phyloP scores from a whole-genome alignment of 768 basidiomycete genomes.

The Boletus patriciae region DNA sequence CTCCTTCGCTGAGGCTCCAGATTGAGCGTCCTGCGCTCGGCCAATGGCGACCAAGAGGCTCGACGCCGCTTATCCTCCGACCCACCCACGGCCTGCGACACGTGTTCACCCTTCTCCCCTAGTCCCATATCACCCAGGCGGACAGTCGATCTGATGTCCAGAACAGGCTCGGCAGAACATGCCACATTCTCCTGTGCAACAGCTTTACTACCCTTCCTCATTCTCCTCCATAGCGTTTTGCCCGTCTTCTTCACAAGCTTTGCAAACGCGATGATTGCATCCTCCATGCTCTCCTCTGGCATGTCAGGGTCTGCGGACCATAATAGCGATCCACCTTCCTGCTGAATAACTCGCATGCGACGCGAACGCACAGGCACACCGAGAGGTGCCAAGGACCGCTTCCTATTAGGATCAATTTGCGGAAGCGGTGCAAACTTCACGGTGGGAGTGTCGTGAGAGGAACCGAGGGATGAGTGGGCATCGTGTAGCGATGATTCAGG shows the following conservation, averaged over 20 bases:
- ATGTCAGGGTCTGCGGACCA: conserved; percentile 24
- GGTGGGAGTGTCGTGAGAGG: conserved; percentile 26
- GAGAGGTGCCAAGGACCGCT: conserved; percentile 49
- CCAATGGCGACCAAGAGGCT: conserved; percentile 28
- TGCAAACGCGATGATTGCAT: conserved; percentile 50
- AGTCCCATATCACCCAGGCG: conserved; percentile 14
- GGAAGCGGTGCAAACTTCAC: conserved; percentile 65
- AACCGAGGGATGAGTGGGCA: conserved; percentile 15
- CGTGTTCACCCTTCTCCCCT: not conserved
- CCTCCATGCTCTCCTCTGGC: conserved; percentile 39
- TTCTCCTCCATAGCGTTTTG: conserved; percentile 44
- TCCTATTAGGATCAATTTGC: conserved; percentile 48
- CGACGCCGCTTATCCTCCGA: conserved; percentile 15
- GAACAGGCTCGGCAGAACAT: conserved; percentile 3
- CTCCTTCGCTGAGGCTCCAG: conserved; percentile 19
- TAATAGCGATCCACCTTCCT: conserved; percentile 20
- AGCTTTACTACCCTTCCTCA: conserved; percentile 39
- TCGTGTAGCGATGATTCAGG: conserved; percentile 11
- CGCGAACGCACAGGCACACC: conserved; percentile 50
- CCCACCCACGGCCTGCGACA: not conserved
- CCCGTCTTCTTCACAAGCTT: conserved; percentile 49
- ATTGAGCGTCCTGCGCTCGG: conserved; percentile 23
- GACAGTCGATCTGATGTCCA: conserved; percentile 28
- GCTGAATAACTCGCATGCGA: conserved; percentile 20
- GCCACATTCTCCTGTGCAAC: conserved; percentile 13